A percentile compares a stretch with the other conserved stretches of the same genome.
Conservation (phyloP, 257 asterid genomes). For the Oldenlandia corymbosa region DNA sequence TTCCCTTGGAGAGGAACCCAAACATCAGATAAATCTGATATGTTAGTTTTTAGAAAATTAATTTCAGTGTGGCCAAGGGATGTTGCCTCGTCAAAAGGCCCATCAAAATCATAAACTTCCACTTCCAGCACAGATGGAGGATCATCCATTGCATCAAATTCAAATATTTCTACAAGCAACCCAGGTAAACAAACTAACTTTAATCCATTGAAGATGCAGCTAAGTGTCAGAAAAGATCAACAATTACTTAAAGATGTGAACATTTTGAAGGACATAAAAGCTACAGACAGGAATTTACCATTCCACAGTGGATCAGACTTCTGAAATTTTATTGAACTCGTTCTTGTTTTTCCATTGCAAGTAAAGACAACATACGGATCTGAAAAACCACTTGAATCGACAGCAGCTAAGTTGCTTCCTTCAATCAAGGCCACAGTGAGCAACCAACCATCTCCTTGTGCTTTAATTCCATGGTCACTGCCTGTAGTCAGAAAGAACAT, state of each 20-base stretch:
- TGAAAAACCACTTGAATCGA: slow-evolving; percentile 79
- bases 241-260: background rate
- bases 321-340: slow-evolving; percentile 96
- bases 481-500: slow-evolving; percentile 36
- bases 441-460: slow-evolving; percentile 96
- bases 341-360: slow-evolving; percentile 84
- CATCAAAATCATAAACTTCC: slow-evolving; percentile 91
- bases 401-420: slow-evolving; percentile 85
- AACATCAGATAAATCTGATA: slow-evolving; percentile 79
- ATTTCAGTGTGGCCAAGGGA: slow-evolving; percentile 89
- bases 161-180: slow-evolving; percentile 76
- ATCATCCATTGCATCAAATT: slow-evolving; percentile 98
- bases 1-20: slow-evolving; percentile 93
- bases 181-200: slow-evolving; percentile 18
- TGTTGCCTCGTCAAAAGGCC: slow-evolving; percentile 88
- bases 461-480: slow-evolving; percentile 93
- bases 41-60: slow-evolving; percentile 67
- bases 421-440: slow-evolving; percentile 91
- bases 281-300: slow-evolving; percentile 32
- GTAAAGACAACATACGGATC: slow-evolving; percentile 96
- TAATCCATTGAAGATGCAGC: slow-evolving; percentile 10
- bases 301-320: slow-evolving; percentile 84
- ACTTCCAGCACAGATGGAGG: slow-evolving; percentile 89
- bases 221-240: slow-evolving; percentile 1
- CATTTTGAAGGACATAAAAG: background rate